Base-by-base conservation (phyloP, 306 rosid species). In the Pterocarpus macrocarpus region DNA sequence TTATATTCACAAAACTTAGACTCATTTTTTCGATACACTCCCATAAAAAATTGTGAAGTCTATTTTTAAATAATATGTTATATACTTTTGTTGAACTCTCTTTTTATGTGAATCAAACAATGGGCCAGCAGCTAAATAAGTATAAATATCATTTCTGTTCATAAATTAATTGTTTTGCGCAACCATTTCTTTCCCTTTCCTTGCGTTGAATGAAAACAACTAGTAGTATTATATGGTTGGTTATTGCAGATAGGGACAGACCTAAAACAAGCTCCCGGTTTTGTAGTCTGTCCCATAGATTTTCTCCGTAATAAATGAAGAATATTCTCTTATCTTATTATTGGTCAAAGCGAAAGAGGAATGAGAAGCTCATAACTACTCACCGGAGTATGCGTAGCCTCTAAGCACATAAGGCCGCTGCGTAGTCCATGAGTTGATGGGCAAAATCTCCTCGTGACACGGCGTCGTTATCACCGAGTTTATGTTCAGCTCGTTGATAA, bases 381-480 rank as follows among this genome's bases (percentile, higher is more conserved):
- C 28, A 92, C 98, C 98, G 5, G 98, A 95, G 77, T 95, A 95
- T 16, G 98, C 87, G 36, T 95, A 95, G 38, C 98, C 98, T 70
- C 70, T 90, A 57, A 92, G 17, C 2, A 82, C 78, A 75, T 92
- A 92, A 0, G 98, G 91, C 57, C 79, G 78, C 85, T 89, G 95
- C 13, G 91, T 90, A 5, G 92, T 91, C 91, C 91, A 91, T 8
- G 97, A 75, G 79, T 90, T 92, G 3, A 92, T 92, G 0, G 97
- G 94, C 84, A 95, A 79, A 17, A 92, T 85, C 82, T 95, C 98
- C 28, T 90, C 91, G 22, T 95, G 98, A 17, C 89, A 83, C 28
- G 98, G 98, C 55, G 95, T 92, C 0, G 97, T 95, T 64, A 95
- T 92, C 16, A 89, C 98, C 0, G 97, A 95, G 80, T 95, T 95